A percentile compares a stretch with the other conserved stretches of the same genome.
Conservation (phyloP, 441 rosid species). For the Erodium trifolium region DNA sequence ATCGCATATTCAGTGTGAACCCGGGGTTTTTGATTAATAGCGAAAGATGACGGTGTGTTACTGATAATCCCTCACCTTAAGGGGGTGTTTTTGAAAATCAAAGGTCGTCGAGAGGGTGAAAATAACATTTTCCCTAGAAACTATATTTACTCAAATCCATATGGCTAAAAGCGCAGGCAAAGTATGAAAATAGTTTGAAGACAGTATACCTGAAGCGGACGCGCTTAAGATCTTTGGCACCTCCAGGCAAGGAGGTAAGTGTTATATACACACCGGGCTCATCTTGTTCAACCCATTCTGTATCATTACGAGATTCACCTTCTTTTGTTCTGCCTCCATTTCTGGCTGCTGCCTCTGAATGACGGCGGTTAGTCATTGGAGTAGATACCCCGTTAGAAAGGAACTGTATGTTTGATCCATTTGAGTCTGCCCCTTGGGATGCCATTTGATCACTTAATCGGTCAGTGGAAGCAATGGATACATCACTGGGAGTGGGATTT, state of each 20-base stretch:
- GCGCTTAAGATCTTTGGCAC: slow-evolving; percentile 80
- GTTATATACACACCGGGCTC: slow-evolving; percentile 92
- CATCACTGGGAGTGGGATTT: slow-evolving; percentile 45
- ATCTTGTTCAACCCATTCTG: slow-evolving; percentile 95
- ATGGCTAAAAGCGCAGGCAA: too few species aligned
- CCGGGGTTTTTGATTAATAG: too few species aligned
- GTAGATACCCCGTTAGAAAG: slow-evolving; percentile 43
- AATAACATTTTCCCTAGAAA: too few species aligned
- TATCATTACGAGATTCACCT: slow-evolving; percentile 48
- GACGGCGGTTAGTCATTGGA: slow-evolving; percentile 37
- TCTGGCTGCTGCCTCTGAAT: slow-evolving; percentile 46
- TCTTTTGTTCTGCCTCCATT: slow-evolving; percentile 47
- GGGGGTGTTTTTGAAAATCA: too few species aligned
- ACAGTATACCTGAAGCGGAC: slow-evolving; percentile 80
- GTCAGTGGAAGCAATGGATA: slow-evolving; percentile 37
- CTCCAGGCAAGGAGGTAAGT: slow-evolving; percentile 70
- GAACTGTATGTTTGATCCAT: slow-evolving; percentile 34
- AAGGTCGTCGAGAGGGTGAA: too few species aligned
- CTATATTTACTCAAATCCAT: too few species aligned
- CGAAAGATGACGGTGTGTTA: too few species aligned
- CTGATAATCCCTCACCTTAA: too few species aligned
- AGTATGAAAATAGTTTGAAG: neutral
- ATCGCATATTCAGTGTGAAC: too few species aligned
- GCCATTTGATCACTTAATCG: slow-evolving; percentile 35
- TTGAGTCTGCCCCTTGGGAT: slow-evolving; percentile 43